Evolutionary conservation across 805 yeast species (phyloP), one percentile per base, ranked within the genome.

Genomic region (Ogataea dorogensis): DNA sequence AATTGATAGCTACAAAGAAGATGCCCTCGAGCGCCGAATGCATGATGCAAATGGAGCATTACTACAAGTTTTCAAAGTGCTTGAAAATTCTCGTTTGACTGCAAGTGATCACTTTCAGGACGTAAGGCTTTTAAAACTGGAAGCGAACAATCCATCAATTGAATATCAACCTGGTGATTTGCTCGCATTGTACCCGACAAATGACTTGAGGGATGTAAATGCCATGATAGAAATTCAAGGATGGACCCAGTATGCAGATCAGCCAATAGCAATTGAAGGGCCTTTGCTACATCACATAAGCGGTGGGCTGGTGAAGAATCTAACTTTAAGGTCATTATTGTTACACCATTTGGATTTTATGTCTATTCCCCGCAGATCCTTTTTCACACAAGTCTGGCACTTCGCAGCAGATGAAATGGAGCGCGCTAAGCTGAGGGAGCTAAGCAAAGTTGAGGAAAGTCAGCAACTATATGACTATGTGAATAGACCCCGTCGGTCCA

Each of bases 381-480:
- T 93, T 50, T 93, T 93, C 58, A 71, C 73, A 54, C 60, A 73
- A 14, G 69, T 79, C 4, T 79, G 85, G 75, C 87, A 82, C 52
- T 93, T 89, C 62, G 79, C 86, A 5, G 65, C 70, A 13, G 93
- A 84, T 38, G 75, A 73, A 37, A 67, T 91, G 39, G 97, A 91
- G 50, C 64, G 67, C 22, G 93, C 80, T 33, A 85, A 86, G 51
- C 66, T 93, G 29, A 63, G 64, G 33, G 96, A 93, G 49, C 85
- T 93, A 50, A 75, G 83, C 7, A 64, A 73, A 7, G 68, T 79
- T 32, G 81, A 81, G 28, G 87, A 85, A 33, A 73, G 82, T 34
- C 88, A 91, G 54, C 96, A 86, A 36, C 61, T 89, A 28, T 91
- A 79, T 56, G 81, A 91, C 58, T 93, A 93, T 59, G 94, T 94